Evolutionary conservation across 176 grass and related monocot genomes (phyloP).

Genomic region (Oryza meyeriana): DNA sequence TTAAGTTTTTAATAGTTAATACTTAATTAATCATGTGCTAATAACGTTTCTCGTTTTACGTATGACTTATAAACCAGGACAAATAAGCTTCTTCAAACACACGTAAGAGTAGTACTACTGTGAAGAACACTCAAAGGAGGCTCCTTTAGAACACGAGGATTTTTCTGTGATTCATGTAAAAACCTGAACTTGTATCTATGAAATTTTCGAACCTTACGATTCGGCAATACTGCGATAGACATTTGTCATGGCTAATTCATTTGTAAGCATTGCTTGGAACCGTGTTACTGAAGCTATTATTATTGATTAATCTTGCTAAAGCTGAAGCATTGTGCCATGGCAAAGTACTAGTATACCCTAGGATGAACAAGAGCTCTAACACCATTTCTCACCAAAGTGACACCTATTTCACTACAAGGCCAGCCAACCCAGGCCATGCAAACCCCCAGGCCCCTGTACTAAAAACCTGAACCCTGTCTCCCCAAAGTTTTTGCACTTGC

Average conservation of each 20-base stretch:
- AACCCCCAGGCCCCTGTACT: neutral
- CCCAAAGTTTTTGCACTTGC: neutral
- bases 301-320: neutral
- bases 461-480: slow-evolving; percentile 11
- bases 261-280: neutral
- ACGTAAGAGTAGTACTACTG: too few species aligned
- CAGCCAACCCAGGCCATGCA: neutral
- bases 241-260: neutral
- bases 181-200: neutral
- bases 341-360: neutral
- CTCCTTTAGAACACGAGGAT: neutral
- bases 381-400: slow-evolving; percentile 48
- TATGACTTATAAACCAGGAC: too few species aligned
- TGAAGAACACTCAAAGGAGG: neutral
- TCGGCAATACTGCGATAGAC: neutral
- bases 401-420: slow-evolving; percentile 49
- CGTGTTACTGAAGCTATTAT: neutral
- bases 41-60: too few species aligned
- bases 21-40: too few species aligned
- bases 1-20: too few species aligned
- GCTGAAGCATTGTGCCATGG: neutral
- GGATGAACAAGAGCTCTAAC: slow-evolving; percentile 42
- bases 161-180: neutral
- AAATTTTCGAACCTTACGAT: neutral
- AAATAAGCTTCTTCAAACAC: too few species aligned